These are phyloP conservation scores for Gossypium herbaceum DNA, from an alignment of 345 rosid species.

Conservation along the genomic window DNA sequence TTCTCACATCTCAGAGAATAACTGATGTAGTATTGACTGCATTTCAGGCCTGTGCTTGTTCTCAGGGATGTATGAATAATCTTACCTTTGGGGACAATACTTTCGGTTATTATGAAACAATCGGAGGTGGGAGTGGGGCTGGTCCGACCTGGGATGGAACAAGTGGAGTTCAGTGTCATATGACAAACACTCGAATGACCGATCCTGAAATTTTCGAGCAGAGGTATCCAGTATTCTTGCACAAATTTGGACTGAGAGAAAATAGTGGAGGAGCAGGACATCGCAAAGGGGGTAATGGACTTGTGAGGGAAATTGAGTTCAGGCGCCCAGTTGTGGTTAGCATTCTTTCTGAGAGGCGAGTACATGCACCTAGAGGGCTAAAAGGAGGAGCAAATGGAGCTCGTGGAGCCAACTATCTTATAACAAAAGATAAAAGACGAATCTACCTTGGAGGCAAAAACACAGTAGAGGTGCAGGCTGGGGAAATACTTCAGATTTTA, in stretches of 20 bases:
- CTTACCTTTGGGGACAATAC: conserved; percentile 88
- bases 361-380: conserved; percentile 80
- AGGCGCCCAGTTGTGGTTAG: conserved; percentile 71
- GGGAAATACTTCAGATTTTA: conserved; percentile 77
- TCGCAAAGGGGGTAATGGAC: conserved; percentile 80
- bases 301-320: conserved; percentile 89
- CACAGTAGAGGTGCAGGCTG: conserved; percentile 66
- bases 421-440: conserved; percentile 53
- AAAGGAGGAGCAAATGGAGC: conserved; percentile 77
- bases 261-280: conserved; percentile 79
- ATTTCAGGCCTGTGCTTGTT: conserved; percentile 93
- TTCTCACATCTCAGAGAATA: conserved; percentile 84
- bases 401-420: conserved; percentile 76
- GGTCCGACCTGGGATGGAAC: conserved; percentile 91
- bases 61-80: conserved; percentile 98
- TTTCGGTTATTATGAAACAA: conserved; percentile 91
- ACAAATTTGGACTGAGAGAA: conserved; percentile 72
- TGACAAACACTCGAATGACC: conserved; percentile 98
- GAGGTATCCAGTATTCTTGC: conserved; percentile 88
- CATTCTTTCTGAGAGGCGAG: conserved; percentile 96
- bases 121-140: conserved; percentile 94
- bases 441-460: conserved; percentile 88
- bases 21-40: conserved; percentile 87
- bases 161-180: conserved; percentile 94
- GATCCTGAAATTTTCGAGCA: conserved; percentile 97